Evolutionary conservation across 306 rosid genomes (phyloP), one percentile per base, ranked within the genome.

Genomic region (Vigna mungo): DNA sequence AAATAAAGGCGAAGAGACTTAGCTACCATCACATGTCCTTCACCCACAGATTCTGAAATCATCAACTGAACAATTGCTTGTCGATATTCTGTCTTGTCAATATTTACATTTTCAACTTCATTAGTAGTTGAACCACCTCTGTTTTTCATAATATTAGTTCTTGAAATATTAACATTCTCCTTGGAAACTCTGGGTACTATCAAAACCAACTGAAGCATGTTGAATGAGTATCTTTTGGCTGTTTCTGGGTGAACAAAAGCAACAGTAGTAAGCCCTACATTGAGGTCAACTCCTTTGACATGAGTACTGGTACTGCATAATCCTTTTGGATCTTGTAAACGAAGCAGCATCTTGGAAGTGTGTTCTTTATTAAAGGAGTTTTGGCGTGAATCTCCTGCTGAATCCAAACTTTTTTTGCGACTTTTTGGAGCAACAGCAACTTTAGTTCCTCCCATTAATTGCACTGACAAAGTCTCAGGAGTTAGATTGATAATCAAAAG

Each of bases 371-470:
- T 48, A 47, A 83, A 69, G 71, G 88, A 68, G 52, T 81, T 76
- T 20, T 67, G 36, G 72, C 27, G 55, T 7, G 84, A 83, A 76
- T 87, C 85, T 68, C 83, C 79, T 32, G 30, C 61, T 71, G 89
- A 84, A 78, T 82, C 80, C 14, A 37, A 71, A 72, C 20, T 68
- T 65, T 84, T 86, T 83, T 83, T 87, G 76, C 96, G 96, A 68
- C 84, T 83, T 84, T 95, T 95, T 34, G 98, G 95, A 81, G 96
- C 96, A 83, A 94, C 98, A 44, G 89, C 95, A 60, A 94, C 95
- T 83, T 94, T 89, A 60, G 96, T 89, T 79, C 92, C 93, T 13
- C 87, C 84, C 86, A 85, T 88, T 71, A 94, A 97, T 94, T 95
- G 93, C 79, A 95, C 98, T 95, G 93, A 69, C 11, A 71, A 69